Conservation (phyloP, 2,329 filamentous ascomycete species). For the Pyrenochaeta sp. region DNA sequence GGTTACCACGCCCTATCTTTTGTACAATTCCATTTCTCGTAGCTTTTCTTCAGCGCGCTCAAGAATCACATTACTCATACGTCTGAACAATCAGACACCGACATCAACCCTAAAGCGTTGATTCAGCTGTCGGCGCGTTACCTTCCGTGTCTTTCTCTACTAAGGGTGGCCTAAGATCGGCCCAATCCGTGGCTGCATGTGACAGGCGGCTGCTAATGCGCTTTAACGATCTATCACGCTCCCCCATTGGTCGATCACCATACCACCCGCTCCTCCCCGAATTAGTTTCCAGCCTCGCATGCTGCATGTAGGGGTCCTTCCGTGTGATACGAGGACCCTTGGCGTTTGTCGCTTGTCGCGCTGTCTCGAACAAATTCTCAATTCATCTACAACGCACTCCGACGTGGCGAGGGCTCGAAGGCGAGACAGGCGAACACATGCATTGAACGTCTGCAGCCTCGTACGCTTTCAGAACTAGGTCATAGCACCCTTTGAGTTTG, state of each 20-base stretch:
- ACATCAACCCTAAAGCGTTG: background rate
- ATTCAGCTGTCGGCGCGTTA: background rate
- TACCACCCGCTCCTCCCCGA: background rate
- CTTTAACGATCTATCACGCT: background rate
- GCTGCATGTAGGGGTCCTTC: background rate
- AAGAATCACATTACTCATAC: background rate
- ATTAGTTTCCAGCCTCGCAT: background rate
- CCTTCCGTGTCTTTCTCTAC: background rate
- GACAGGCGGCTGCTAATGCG: background rate
- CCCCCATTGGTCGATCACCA: background rate
- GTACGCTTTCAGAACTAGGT: background rate
- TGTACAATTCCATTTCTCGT: no score
- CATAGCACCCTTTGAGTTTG: background rate
- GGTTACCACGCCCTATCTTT: no score
- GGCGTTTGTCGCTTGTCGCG: no score
- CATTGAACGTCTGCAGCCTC: background rate
- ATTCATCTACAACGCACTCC: background rate
- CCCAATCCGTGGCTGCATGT: background rate
- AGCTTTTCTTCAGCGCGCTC: background rate
- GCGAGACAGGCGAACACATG: background rate
- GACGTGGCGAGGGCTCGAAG: background rate
- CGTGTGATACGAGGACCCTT: no score
- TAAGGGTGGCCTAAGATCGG: background rate
- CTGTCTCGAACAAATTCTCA: background rate
- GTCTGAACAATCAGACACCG: background rate